These are phyloP conservation scores for Pythium folliculosum DNA, from an alignment of 352 stramenopile genomes.

Conservation along the genomic window DNA sequence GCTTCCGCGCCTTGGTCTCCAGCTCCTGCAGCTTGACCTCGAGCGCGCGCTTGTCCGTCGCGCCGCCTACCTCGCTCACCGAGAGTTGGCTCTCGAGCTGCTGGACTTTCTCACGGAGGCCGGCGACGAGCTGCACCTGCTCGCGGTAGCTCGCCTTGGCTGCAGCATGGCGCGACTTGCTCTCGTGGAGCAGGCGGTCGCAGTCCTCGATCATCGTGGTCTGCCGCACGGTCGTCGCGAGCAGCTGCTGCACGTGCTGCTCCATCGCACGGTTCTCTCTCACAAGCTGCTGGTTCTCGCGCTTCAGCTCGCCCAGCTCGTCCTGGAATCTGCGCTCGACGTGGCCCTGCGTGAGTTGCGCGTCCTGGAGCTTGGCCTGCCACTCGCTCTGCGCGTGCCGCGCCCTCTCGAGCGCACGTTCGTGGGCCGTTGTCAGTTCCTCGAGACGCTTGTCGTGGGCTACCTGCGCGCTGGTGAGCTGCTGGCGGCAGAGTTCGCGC, in stretches of 20 bases:
- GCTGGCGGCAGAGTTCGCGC: constrained; percentile 31
- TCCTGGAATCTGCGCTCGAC: constrained; percentile 30
- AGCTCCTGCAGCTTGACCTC: neutral
- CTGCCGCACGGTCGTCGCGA: constrained; percentile 63
- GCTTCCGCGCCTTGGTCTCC: constrained; percentile 37
- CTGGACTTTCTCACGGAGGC: constrained; percentile 37
- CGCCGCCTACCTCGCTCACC: constrained; percentile 23
- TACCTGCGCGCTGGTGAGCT: constrained; percentile 30
- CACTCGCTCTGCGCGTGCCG: constrained; percentile 36
- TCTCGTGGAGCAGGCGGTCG: constrained; percentile 53
- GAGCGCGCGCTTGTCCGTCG: constrained; percentile 21
- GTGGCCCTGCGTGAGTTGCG: constrained; percentile 26
- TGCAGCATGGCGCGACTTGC: constrained; percentile 39
- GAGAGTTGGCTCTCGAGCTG: constrained; percentile 42
- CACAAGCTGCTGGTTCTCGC: constrained; percentile 36
- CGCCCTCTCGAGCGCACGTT: constrained; percentile 28
- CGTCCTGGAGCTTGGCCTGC: constrained; percentile 29
- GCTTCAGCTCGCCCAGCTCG: constrained; percentile 33
- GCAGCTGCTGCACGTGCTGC: constrained; percentile 49
- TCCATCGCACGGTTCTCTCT: constrained; percentile 37
- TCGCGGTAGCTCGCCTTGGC: constrained; percentile 45
- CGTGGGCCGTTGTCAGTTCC: constrained; percentile 40
- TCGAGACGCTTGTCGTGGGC: constrained; percentile 35
- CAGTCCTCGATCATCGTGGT: constrained; percentile 78
- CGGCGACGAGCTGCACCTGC: constrained; percentile 37